A percentile compares a stretch with the other conserved stretches of the same genome.
phyloP scores from a whole-genome alignment of 2,329 filamentous ascomycete genomes.

The Coniochaeta ligniaria region DNA sequence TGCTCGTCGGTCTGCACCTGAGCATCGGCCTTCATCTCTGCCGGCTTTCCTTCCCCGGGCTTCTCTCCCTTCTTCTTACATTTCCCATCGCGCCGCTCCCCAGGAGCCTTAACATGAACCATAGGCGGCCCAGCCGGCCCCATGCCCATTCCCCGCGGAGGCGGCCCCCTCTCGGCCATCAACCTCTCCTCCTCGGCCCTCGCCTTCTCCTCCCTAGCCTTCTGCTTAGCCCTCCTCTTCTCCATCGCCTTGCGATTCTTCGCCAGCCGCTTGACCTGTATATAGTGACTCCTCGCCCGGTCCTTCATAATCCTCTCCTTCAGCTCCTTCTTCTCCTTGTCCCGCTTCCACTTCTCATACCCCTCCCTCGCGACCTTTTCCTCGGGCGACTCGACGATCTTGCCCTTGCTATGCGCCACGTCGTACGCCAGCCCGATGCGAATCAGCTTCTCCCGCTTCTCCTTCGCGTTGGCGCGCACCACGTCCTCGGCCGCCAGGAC shows the following conservation, averaged over 20 bases:
- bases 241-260: conserved; percentile 24
- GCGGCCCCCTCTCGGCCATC: conserved; percentile 6
- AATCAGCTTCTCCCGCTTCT: conserved; percentile 50
- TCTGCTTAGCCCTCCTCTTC: conserved; percentile 29
- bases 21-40: not conserved
- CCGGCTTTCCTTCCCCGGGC: not conserved
- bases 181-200: conserved; percentile 9
- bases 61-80: conserved; percentile 21
- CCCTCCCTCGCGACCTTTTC: conserved; percentile 42
- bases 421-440: conserved; percentile 53
- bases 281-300: conserved; percentile 22
- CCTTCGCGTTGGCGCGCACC: conserved; percentile 41
- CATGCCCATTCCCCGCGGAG: conserved; percentile 4
- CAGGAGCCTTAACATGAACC: not conserved
- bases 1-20: conserved; percentile 15
- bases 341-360: conserved; percentile 33
- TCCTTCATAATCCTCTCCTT: conserved; percentile 30
- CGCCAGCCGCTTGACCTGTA: conserved; percentile 28
- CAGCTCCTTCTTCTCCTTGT: conserved; percentile 39
- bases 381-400: conserved; percentile 40
- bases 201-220: conserved; percentile 16
- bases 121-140: not conserved
- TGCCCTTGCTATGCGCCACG: conserved; percentile 52
- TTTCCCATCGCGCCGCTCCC: not conserved
- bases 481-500: conserved; percentile 46